Evolutionary conservation across 306 rosid species (phyloP), one percentile per base, ranked within the genome.

Genomic region (Purshia tridentata): DNA sequence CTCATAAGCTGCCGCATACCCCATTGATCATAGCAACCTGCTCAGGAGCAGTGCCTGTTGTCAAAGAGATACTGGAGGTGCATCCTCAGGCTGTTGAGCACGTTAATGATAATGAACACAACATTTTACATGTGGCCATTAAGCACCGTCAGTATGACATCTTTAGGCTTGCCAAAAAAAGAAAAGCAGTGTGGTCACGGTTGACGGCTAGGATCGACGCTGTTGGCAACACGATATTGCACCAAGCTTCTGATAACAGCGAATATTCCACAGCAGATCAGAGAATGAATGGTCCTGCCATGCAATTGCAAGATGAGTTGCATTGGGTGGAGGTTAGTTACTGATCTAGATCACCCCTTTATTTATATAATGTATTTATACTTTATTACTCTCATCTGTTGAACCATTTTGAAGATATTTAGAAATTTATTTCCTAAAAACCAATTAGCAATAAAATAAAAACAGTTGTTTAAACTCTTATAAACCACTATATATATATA

Each of bases 241-340:
- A 85, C 76, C 79, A 79, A 6, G 77, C 49, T 46, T 10, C 49
- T 0, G 4, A 2, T 46, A 10, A 1, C 11, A 45, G 49, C 9
- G 9, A 4, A 8, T 10, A 46, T 12, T 10, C 10, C 12, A 12
- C 12, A 10, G 49, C 9, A 0, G 49, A 10, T 46, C 49, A 46
- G 12, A 1, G 14, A 1, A 2, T 10, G 9, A 46, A 73, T 46
- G 82, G 78, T 60, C 80, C 73, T 2, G 82, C 84, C 5, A 67
- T 85, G 64, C 86, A 85, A 44, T 69, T 85, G 40, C 84, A 85
- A 60, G 76, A 73, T 0, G 88, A 79, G 64, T 47, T 85, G 45
- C 48, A 18, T 0, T 85, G 84, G 86, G 70, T 65, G 1, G 52
- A 61, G 72, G 88, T 81, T 48, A 59, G 71, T 7, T 2, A 6